Conservation (phyloP, 2,329 filamentous ascomycete species). For the Fusarium sp. region DNA sequence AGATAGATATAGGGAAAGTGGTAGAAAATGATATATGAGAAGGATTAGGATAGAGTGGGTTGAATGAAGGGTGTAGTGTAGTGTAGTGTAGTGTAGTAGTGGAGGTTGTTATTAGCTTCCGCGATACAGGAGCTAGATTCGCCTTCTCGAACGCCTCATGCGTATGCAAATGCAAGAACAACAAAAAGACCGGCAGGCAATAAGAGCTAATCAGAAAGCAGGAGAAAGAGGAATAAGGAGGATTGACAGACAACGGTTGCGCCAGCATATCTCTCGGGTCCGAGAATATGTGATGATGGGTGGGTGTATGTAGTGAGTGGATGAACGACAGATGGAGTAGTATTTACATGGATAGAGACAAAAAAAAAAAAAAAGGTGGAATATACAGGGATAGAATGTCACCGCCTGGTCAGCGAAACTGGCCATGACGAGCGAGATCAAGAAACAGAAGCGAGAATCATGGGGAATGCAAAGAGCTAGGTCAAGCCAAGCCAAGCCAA, state of each 20-base stretch:
- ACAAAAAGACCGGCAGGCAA: neutral
- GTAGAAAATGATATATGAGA: neutral
- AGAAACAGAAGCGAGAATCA: conserved; percentile 34
- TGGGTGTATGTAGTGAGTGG: neutral
- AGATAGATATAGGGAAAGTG: conserved; percentile 1
- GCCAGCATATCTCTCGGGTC: conserved; percentile 20
- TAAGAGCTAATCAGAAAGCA: conserved; percentile 6
- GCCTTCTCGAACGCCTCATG: conserved; percentile 31
- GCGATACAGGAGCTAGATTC: conserved; percentile 20
- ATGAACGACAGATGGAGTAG: neutral
- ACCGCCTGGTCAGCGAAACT: conserved; percentile 22
- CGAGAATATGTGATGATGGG: neutral
- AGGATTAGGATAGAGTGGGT: conserved; percentile 9
- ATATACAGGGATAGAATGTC: conserved; percentile 29
- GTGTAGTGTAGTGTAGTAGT: neutral
- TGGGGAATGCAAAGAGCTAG: conserved; percentile 23
- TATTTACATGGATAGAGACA: neutral
- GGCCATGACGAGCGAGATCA: conserved; percentile 16
- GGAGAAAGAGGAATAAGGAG: neutral
- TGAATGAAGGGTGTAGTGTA: neutral
- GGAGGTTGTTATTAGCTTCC: conserved; percentile 22
- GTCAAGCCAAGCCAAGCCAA: conserved; percentile 4
- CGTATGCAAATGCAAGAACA: conserved; percentile 20
- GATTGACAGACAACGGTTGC: conserved; percentile 2
- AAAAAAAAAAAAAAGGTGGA: conserved; percentile 2